These are phyloP conservation scores for Rhodosporidiobolus sp. DNA, from an alignment of 768 basidiomycete species.

Conservation along the genomic window DNA sequence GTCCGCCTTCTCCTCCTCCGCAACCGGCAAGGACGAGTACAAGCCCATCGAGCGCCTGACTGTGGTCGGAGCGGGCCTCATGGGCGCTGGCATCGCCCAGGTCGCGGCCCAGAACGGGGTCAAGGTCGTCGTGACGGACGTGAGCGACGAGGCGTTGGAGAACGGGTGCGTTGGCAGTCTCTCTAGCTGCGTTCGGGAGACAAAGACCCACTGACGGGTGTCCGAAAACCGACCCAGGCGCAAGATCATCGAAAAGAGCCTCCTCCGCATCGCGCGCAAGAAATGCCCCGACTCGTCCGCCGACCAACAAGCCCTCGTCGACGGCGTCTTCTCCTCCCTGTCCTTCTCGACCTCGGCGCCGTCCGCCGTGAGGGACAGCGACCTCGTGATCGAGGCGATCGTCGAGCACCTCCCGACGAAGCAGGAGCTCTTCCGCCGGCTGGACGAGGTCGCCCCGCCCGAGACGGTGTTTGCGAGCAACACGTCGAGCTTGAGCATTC, in stretches of 20 bases:
- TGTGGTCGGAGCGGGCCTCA: slow-evolving; percentile 50
- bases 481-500: slow-evolving; percentile 50
- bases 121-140: slow-evolving; percentile 46
- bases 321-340: slow-evolving; percentile 47
- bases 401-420: slow-evolving; percentile 53
- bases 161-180: slow-evolving; percentile 20
- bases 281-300: slow-evolving; percentile 44
- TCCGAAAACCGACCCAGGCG: no score
- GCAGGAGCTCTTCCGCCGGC: slow-evolving; percentile 50
- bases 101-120: slow-evolving; percentile 52
- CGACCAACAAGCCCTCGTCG: slow-evolving; percentile 42
- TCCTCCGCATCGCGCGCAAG: slow-evolving; percentile 50
- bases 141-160: slow-evolving; percentile 30
- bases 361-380: slow-evolving; percentile 48
- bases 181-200: background rate
- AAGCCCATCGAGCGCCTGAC: slow-evolving; percentile 47
- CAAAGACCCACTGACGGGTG: background rate
- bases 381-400: slow-evolving; percentile 54
- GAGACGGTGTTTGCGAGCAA: slow-evolving; percentile 52
- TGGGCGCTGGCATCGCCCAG: slow-evolving; percentile 53
- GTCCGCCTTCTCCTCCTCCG: background rate
- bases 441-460: slow-evolving; percentile 48
- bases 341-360: slow-evolving; percentile 49
- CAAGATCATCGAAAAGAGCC: slow-evolving; percentile 51
- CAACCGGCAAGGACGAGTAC: background rate